Conservation (phyloP, 2,329 filamentous ascomycete species). For the Coleophoma eucalyptorum region DNA sequence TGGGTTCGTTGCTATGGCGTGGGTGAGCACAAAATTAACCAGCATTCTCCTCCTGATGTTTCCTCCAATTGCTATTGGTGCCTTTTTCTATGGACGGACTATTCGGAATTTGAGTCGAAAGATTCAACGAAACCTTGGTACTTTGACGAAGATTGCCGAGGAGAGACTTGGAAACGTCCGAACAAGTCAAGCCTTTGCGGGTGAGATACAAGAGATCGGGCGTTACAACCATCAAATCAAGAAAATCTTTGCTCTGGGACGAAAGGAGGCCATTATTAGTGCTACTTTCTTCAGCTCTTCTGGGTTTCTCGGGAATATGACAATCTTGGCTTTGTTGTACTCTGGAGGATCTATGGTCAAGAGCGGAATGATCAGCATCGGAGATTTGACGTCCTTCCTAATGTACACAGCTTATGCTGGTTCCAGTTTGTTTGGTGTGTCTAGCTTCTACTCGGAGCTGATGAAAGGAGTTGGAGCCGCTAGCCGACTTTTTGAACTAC, state of each 20-base stretch:
- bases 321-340: slow-evolving; percentile 84
- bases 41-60: slow-evolving; percentile 83
- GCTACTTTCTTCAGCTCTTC: slow-evolving; percentile 87
- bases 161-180: slow-evolving; percentile 96
- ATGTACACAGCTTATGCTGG: slow-evolving; percentile 93
- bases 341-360: slow-evolving; percentile 90
- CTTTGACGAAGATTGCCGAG: slow-evolving; percentile 94
- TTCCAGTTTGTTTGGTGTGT: slow-evolving; percentile 88
- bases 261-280: slow-evolving; percentile 80
- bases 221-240: slow-evolving; percentile 92
- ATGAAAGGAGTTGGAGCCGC: slow-evolving; percentile 99
- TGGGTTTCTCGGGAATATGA: slow-evolving; percentile 94
- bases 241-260: slow-evolving; percentile 87
- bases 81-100: slow-evolving; percentile 85
- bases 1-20: slow-evolving; percentile 92
- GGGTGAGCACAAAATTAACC: slow-evolving; percentile 86
- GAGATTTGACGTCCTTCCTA: slow-evolving; percentile 92
- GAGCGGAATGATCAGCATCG: slow-evolving; percentile 79
- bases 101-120: slow-evolving; percentile 87
- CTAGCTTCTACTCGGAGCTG: slow-evolving; percentile 93
- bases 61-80: slow-evolving; percentile 84
- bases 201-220: slow-evolving; percentile 83
- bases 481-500: slow-evolving; percentile 91
- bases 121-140: slow-evolving; percentile 91
- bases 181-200: slow-evolving; percentile 93